Base-by-base conservation (phyloP, 805 yeast genomes). In the Tanozyma kutaoensis region DNA sequence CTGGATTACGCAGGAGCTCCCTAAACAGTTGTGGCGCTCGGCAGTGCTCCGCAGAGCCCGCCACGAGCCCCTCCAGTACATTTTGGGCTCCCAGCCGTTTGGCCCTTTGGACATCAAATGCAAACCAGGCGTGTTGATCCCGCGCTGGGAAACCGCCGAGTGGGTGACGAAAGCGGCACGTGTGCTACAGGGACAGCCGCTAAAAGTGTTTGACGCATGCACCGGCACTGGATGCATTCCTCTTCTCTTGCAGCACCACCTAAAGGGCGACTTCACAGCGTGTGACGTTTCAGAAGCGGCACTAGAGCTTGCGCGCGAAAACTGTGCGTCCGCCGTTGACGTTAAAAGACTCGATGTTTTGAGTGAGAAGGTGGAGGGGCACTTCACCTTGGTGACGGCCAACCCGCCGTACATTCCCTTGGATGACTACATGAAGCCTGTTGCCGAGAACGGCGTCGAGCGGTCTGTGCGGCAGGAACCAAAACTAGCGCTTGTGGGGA, bases 141-240 rank as follows among this genome's bases (percentile, higher is more conserved):
- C 98, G 0, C 53, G 98, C 26, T 75, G 88, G 78, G 98, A 88
- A 45, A 88, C 98, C 0, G 97, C 88, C 46, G 94, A 84, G 42
- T 88, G 96, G 96, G 57, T 67, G 8, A 20, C 54, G 16, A 61
- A 60, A 29, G 44, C 78, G 13, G 48, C 55, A 58, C 81, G 15
- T 85, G 95, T 37, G 69, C 94, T 0, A 96, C 96, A 0, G 59
- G 5, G 12, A 8, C 13, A 3, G 10, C 12, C 17, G 2, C 13
- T 34, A 7, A 18, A 29, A 4, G 18, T 34, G 21, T 28, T 37
- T 14, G 43, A 39, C 24, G 42, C 38, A 10, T 39, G 43, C 21
- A 39, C 43, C 5, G 43, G 43, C 14, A 32, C 34, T 11, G 98
- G 97, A 1, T 88, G 97, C 45, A 69, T 91, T 15, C 75, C 84